Percentiles rank a stretch among this genome's conserved stretches.
Conservation (phyloP, 306 rosid genomes). For the Adenanthera pavonina region DNA sequence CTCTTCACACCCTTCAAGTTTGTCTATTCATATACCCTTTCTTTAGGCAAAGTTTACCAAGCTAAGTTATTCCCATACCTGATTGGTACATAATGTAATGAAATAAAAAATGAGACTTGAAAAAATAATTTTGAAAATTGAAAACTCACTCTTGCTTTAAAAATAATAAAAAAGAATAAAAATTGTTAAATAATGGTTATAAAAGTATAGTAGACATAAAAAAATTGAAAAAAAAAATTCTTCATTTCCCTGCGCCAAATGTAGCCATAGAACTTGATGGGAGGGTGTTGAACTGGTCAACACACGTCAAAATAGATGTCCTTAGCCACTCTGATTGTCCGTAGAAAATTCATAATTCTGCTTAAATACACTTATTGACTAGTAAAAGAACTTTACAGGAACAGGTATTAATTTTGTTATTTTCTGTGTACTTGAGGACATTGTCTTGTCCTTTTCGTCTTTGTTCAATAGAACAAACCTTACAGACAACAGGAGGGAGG, state of each 20-base stretch:
- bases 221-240: background rate
- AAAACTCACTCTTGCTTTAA: background rate
- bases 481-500: conserved; percentile 26
- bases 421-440: conserved; percentile 45
- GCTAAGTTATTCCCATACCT: conserved; percentile 1
- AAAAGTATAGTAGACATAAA: background rate
- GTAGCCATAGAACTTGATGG: conserved; percentile 25
- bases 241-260: background rate
- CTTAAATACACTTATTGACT: conserved; percentile 37
- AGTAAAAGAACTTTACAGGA: conserved; percentile 27
- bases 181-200: background rate
- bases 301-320: background rate
- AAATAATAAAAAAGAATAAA: no score
- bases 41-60: background rate
- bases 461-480: conserved; percentile 41
- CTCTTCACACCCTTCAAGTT: background rate
- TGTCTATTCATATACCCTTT: background rate
- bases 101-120: background rate
- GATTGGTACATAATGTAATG: background rate
- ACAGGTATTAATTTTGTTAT: conserved; percentile 50
- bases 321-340: conserved; percentile 16
- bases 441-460: conserved; percentile 49
- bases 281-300: conserved; percentile 19
- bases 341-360: conserved; percentile 3
- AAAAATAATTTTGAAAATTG: no score